A percentile compares a stretch with the other conserved stretches of the same genome.
phyloP scores from a whole-genome alignment of 345 rosid species.

The Arabidopsis suecica region DNA sequence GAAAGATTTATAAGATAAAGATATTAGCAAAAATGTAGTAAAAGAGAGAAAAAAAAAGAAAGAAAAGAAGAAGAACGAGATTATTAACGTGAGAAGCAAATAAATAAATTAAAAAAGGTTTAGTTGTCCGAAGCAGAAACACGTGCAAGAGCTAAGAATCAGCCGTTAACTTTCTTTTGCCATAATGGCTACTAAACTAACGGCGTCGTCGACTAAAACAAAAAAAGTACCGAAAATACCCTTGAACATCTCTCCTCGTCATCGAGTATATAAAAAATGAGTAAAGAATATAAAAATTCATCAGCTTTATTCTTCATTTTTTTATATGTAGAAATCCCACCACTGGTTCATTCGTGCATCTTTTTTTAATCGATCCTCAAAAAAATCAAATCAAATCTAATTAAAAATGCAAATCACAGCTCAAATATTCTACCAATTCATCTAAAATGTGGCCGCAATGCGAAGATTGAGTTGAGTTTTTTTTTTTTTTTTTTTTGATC shows the following conservation, averaged over 20 bases:
- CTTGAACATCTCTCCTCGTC: constrained; percentile 25
- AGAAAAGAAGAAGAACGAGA: not conserved
- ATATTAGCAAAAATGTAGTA: no score
- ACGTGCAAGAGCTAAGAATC: constrained; percentile 31
- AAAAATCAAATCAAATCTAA: not conserved
- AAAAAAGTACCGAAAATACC: constrained; percentile 21
- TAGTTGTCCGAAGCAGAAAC: constrained; percentile 43
- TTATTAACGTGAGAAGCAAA: constrained; percentile 24
- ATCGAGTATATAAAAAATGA: constrained; percentile 13
- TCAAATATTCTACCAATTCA: constrained; percentile 32
- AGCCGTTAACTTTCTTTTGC: constrained; percentile 34
- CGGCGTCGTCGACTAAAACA: constrained; percentile 19
- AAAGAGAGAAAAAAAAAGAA: no score
- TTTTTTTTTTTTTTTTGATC: not conserved
- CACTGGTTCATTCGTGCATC: constrained; percentile 44
- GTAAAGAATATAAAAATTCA: constrained; percentile 26
- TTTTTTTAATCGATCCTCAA: not conserved
- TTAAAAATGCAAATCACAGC: constrained; percentile 26
- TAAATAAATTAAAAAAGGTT: not conserved
- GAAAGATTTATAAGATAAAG: no score
- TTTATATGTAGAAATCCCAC: constrained; percentile 37
- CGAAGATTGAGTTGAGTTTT: constrained; percentile 28
- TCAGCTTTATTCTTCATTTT: constrained; percentile 40
- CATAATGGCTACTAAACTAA: constrained; percentile 16
- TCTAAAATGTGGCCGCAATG: constrained; percentile 31